Percentiles rank a stretch among this genome's conserved stretches.
Evolutionary conservation across 2,329 filamentous ascomycete genomes (phyloP).

Genomic region (Aspergillus thermomutatus): DNA sequence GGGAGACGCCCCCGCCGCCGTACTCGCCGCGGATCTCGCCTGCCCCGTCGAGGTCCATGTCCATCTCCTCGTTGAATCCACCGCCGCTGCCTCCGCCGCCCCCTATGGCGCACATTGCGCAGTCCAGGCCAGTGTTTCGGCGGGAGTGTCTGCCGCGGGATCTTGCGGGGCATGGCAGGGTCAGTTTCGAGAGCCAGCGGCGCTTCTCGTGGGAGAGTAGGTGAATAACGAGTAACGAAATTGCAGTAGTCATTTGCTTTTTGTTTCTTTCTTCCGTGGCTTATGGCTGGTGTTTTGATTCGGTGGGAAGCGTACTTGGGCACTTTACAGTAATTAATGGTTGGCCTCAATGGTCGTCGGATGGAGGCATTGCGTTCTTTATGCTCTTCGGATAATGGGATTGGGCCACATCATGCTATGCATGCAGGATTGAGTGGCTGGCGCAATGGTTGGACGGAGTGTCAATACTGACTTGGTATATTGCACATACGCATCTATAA

Average conservation of each 20-base stretch:
- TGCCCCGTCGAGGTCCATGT: conserved; percentile 31
- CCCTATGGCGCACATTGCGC: conserved; percentile 27
- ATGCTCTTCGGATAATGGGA: neutral
- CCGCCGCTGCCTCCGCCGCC: conserved; percentile 11
- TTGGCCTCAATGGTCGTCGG: neutral
- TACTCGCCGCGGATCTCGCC: conserved; percentile 35
- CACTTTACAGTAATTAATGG: neutral
- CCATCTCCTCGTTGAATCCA: conserved; percentile 23
- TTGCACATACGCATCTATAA: neutral
- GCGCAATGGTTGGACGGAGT: neutral
- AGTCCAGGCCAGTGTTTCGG: conserved; percentile 24
- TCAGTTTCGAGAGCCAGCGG: conserved; percentile 4
- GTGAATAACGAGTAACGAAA: conserved; percentile 5
- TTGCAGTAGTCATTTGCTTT: neutral
- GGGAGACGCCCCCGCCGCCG: conserved; percentile 41
- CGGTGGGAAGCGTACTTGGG: neutral
- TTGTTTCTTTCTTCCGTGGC: neutral
- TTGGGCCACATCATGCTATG: neutral
- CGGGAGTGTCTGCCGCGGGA: conserved; percentile 2
- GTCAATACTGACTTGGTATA: neutral
- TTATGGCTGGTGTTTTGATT: neutral
- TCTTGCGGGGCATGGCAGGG: neutral
- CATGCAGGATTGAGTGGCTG: neutral
- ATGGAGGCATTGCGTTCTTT: neutral
- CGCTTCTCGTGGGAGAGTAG: conserved; percentile 28